Percentiles rank a stretch among this genome's conserved stretches.
Conservation (phyloP, 306 rosid genomes). For the Cicer pinnatifidum region DNA sequence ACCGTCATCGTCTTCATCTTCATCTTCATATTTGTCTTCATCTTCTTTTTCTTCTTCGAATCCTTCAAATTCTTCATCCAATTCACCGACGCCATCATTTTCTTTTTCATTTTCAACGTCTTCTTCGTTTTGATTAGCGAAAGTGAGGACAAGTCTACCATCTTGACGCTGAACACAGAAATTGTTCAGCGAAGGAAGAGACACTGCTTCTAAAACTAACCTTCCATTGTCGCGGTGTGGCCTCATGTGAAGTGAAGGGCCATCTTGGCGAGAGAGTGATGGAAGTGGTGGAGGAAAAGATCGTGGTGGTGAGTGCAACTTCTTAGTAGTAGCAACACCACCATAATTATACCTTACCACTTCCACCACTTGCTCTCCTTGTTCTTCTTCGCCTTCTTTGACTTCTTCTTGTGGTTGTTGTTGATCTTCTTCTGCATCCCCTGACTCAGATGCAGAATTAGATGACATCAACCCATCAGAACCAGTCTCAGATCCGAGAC, state of each 20-base stretch:
- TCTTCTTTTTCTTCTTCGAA: slow-evolving; percentile 38
- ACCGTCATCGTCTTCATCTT: slow-evolving; percentile 32
- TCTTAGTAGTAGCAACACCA: slow-evolving; percentile 40
- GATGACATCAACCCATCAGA: slow-evolving; percentile 71
- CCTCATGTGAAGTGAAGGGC: slow-evolving; percentile 62
- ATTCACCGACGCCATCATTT: slow-evolving; percentile 4
- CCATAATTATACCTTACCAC: slow-evolving; percentile 46
- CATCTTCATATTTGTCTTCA: not conserved
- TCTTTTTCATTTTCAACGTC: slow-evolving; percentile 22
- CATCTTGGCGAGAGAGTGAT: slow-evolving; percentile 54
- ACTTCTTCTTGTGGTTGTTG: slow-evolving; percentile 2
- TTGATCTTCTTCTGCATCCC: slow-evolving; percentile 41
- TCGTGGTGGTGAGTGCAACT: slow-evolving; percentile 37
- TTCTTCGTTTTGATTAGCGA: slow-evolving; percentile 41
- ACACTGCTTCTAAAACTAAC: slow-evolving; percentile 75
- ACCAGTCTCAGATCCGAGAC: slow-evolving; percentile 96
- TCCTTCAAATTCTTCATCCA: slow-evolving; percentile 45
- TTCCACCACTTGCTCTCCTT: slow-evolving; percentile 36
- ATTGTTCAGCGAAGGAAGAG: slow-evolving; percentile 59
- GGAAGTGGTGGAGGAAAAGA: slow-evolving; percentile 79
- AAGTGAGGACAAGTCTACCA: slow-evolving; percentile 81
- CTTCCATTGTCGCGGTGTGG: slow-evolving; percentile 77
- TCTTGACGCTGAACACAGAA: slow-evolving; percentile 68
- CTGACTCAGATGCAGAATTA: slow-evolving; percentile 53
- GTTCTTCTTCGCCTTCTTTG: not conserved